Evolutionary conservation across 2,329 filamentous ascomycete species (phyloP), one percentile per base, ranked within the genome.

Genomic region (Elsinoe perseae): DNA sequence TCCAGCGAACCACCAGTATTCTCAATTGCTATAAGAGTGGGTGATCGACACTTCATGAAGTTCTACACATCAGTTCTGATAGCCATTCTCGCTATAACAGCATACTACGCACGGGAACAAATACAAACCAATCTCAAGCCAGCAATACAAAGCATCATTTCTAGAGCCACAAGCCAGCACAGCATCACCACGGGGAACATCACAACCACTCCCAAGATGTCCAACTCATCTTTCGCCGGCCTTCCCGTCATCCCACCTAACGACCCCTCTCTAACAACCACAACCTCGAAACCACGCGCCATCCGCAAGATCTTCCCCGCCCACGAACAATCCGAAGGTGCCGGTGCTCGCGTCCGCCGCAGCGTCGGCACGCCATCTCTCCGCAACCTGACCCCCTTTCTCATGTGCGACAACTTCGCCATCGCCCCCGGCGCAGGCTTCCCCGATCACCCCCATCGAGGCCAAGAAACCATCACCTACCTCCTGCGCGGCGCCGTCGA

Each of bases 361-460:
- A 91, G 87, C 40, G 87, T 97, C 62, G 92, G 92, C 63, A 95
- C 89, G 1, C 80, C 87, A 4, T 80, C 86, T 62, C 79, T 97
- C 20, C 83, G 85, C 66, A 89, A 95, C 76, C 86, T 97, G 71
- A 88, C 85, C 12, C 93, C 92, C 0, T 96, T 97, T 73, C 79
- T 96, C 43, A 95, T 97, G 90, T 86, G 96, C 46, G 92, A 97
- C 69, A 88, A 96, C 75, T 96, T 96, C 75, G 81, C 78, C 56
- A 82, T 93, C 64, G 80, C 82, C 54, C 83, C 85, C 1, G 89
- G 87, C 58, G 87, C 90, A 8, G 91, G 91, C 0, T 96, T 96
- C 69, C 90, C 91, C 0, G 91, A 96, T 68, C 91, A 96, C 66
- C 82, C 82, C 0, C 83, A 86, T 60, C 80, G 89, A 36, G 90